phyloP scores from a whole-genome alignment of 345 rosid genomes.

The Eucalyptus polybractea region DNA sequence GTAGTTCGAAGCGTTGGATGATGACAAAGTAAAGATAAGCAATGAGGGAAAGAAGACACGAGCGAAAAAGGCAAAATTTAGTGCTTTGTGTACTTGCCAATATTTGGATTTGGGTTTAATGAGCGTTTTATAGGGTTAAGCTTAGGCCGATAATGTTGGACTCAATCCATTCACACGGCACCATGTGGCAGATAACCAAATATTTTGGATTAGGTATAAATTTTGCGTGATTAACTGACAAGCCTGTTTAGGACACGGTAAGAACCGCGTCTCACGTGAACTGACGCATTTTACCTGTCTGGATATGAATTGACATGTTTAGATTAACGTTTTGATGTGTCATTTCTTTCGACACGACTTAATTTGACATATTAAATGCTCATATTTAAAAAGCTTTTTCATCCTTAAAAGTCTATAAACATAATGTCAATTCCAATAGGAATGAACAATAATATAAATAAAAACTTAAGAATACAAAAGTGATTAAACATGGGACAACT shows the following conservation, averaged over 20 bases:
- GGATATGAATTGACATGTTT: neutral
- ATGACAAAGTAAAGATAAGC: neutral
- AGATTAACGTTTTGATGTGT: neutral
- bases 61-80: neutral
- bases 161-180: neutral
- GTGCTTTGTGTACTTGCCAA: neutral
- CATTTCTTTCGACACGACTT: neutral
- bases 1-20: neutral
- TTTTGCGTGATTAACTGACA: neutral
- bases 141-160: neutral
- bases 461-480: neutral
- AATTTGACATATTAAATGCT: neutral
- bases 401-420: neutral
- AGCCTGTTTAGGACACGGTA: neutral
- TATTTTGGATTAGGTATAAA: neutral
- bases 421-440: neutral
- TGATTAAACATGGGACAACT: neutral
- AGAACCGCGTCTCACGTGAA: neutral
- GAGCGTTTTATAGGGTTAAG: neutral
- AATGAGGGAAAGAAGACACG: neutral
- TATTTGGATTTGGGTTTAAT: neutral
- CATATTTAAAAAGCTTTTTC: neutral
- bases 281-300: accelerated
- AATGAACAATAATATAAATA: neutral
- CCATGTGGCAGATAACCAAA: neutral